phyloP scores from a whole-genome alignment of 2,329 filamentous ascomycete genomes.

The Apiospora marii region DNA sequence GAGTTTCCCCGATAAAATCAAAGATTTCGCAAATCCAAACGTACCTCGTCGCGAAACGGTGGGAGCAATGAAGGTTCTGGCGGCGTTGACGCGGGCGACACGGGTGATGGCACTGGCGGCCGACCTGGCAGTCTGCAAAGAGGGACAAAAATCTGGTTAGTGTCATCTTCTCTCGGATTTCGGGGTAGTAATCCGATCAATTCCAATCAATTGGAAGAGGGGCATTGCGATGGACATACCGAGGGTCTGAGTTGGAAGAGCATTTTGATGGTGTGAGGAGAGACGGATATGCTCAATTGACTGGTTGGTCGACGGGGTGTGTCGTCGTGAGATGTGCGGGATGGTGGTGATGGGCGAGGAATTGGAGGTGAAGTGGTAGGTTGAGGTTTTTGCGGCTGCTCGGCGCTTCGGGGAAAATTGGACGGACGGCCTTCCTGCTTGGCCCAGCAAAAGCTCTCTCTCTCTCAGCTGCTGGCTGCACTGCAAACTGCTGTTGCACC shows the following conservation, averaged over 20 bases:
- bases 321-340: constrained; percentile 40
- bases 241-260: constrained; percentile 63
- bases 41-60: constrained; percentile 69
- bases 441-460: background rate
- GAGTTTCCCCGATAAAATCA: background rate
- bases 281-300: constrained; percentile 57
- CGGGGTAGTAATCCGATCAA: constrained; percentile 18
- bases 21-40: constrained; percentile 35
- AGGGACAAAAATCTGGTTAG: background rate
- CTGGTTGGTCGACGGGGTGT: background rate
- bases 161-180: background rate
- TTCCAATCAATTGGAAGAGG: constrained; percentile 23
- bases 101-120: constrained; percentile 59
- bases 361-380: constrained; percentile 8
- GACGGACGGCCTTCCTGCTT: constrained; percentile 20
- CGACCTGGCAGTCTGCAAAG: constrained; percentile 56
- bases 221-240: constrained; percentile 51
- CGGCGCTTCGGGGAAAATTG: constrained; percentile 23
- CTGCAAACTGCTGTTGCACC: background rate
- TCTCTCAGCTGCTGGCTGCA: no score
- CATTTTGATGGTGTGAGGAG: constrained; percentile 57
- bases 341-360: constrained; percentile 22
- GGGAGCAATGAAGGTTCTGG: constrained; percentile 66
- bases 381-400: constrained; percentile 25
- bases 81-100: constrained; percentile 55